Evolutionary conservation across 768 basidiomycete species (phyloP).

Genomic region (Termitomyces sp.): DNA sequence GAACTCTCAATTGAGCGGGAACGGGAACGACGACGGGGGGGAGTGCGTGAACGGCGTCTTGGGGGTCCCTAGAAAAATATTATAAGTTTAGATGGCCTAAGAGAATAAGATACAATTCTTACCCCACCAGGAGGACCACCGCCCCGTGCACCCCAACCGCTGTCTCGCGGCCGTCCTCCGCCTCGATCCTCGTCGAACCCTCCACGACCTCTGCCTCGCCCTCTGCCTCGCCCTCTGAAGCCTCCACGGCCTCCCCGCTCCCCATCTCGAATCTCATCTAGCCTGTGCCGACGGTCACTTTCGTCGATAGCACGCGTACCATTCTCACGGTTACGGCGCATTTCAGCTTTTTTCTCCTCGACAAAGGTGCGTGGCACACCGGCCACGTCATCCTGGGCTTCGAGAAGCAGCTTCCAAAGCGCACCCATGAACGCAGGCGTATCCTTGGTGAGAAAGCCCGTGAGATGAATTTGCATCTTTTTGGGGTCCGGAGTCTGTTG

Average conservation of each 20-base stretch:
- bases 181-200: slow-evolving; percentile 46
- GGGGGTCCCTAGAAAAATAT: slow-evolving; percentile 29
- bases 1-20: too few species aligned
- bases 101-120: slow-evolving; percentile 16
- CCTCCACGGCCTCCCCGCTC: slow-evolving; percentile 51
- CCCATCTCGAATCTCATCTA: slow-evolving; percentile 68
- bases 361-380: slow-evolving; percentile 90
- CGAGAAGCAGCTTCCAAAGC: slow-evolving; percentile 89
- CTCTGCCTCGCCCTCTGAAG: slow-evolving; percentile 52
- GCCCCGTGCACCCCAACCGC: slow-evolving; percentile 69
- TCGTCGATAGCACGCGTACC: slow-evolving; percentile 68
- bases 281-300: slow-evolving; percentile 60
- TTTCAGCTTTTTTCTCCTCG: slow-evolving; percentile 89
- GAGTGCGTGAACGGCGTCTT: slow-evolving; percentile 46
- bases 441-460: slow-evolving; percentile 87
- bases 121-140: slow-evolving; percentile 42
- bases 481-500: slow-evolving; percentile 82
- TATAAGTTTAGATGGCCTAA: slow-evolving; percentile 6
- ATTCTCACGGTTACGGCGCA: slow-evolving; percentile 64
- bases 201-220: slow-evolving; percentile 49
- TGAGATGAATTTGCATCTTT: slow-evolving; percentile 93
- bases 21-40: slow-evolving; percentile 44
- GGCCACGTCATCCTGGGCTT: slow-evolving; percentile 84
- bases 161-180: slow-evolving; percentile 53
- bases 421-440: slow-evolving; percentile 85